phyloP scores from a whole-genome alignment of 257 asterid genomes.

The Capsicum chinense region DNA sequence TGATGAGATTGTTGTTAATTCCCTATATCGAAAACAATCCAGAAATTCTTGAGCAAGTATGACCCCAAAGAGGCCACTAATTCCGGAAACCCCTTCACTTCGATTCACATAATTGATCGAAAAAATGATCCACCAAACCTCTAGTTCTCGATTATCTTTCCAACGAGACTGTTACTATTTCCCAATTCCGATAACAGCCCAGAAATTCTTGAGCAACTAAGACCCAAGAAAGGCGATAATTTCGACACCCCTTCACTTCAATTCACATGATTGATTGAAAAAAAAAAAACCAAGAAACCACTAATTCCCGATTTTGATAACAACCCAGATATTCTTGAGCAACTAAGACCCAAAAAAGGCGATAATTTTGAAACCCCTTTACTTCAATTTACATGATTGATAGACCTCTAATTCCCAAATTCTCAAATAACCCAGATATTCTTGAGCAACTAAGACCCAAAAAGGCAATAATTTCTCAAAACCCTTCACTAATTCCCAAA shows the following conservation, averaged over 20 bases:
- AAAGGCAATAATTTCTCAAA: background rate
- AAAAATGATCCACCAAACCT: no score
- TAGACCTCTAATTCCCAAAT: background rate
- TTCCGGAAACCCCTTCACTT: no score
- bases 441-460: slow-evolving; percentile 18
- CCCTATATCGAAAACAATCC: no score
- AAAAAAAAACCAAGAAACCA: background rate
- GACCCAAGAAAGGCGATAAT: slow-evolving; percentile 4
- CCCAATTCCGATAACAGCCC: background rate
- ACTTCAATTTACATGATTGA: slow-evolving; percentile 38
- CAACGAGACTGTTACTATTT: background rate
- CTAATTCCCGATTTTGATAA: background rate
- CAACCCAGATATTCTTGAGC: background rate
- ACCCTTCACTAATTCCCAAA: background rate
- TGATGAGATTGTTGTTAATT: no score
- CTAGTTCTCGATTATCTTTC: background rate
- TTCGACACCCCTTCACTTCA: background rate
- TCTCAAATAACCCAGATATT: background rate
- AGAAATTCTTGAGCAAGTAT: no score
- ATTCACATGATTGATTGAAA: slow-evolving; percentile 38
- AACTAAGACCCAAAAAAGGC: slow-evolving; percentile 7
- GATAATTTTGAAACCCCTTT: background rate
- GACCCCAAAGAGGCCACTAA: no score
- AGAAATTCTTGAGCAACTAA: slow-evolving; percentile 8
- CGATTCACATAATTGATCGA: no score